Percentiles rank a stretch among this genome's conserved stretches.
Evolutionary conservation across 129 eudicot species (phyloP).

Genomic region (Flaveria sonorensis): DNA sequence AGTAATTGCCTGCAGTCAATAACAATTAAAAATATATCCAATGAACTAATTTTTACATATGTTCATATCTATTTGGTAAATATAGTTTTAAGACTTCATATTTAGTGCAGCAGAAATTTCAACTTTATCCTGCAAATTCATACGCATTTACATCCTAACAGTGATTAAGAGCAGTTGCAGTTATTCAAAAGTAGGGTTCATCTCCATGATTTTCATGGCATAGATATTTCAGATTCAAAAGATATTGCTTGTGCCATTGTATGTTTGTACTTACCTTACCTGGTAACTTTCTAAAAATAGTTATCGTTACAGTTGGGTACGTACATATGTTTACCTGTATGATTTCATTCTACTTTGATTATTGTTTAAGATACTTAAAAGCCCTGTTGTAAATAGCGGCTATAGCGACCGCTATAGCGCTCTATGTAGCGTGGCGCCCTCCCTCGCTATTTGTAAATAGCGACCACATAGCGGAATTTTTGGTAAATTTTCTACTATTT

Average conservation of each 20-base stretch:
- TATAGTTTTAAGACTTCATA: slow-evolving; percentile 1
- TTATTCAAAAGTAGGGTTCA: neutral
- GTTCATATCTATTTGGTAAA: neutral
- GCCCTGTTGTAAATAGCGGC: too few species aligned
- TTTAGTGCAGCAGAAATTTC: neutral
- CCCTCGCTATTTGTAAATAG: too few species aligned
- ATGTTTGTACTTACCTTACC: neutral
- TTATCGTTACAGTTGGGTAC: neutral
- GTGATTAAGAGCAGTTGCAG: too few species aligned
- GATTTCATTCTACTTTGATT: slow-evolving; percentile 20
- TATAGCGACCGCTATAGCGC: too few species aligned
- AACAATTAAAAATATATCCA: slow-evolving; percentile 29
- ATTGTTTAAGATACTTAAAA: slow-evolving; percentile 15
- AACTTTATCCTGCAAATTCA: neutral
- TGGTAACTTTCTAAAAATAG: neutral
- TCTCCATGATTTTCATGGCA: neutral
- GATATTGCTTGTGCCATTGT: neutral
- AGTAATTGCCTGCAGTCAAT: slow-evolving; percentile 84
- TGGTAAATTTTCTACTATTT: too few species aligned
- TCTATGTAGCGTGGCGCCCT: too few species aligned
- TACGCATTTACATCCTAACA: neutral
- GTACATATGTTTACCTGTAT: slow-evolving; percentile 1
- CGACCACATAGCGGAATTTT: too few species aligned
- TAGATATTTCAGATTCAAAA: neutral
- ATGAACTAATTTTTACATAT: neutral